Conservation (phyloP, 805 yeast genomes). For the Alloascoidea hylecoeti region DNA sequence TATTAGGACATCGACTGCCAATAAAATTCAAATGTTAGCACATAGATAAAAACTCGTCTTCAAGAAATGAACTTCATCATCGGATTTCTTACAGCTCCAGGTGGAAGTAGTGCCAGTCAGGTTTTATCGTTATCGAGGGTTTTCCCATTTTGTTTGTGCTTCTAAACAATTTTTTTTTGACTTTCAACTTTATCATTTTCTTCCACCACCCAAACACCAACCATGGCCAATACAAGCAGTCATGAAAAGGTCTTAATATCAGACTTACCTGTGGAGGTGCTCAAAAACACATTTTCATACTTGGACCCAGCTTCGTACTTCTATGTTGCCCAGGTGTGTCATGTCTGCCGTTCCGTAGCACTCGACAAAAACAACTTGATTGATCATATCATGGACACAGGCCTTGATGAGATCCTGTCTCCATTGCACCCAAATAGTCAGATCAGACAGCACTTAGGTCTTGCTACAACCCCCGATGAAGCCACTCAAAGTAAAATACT, state of each 20-base stretch:
- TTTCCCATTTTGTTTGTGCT: not conserved
- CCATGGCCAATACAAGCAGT: too few species aligned
- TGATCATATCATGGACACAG: conserved; percentile 5
- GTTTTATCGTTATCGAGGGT: not conserved
- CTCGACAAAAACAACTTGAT: conserved; percentile 5
- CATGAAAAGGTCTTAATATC: too few species aligned
- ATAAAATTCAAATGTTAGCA: not conserved
- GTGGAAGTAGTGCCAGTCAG: conserved; percentile 1
- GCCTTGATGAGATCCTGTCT: conserved; percentile 3
- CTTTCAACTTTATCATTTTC: too few species aligned
- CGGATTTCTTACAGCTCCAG: not conserved
- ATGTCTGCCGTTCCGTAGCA: conserved; percentile 4
- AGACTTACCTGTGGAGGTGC: conserved; percentile 7
- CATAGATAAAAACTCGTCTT: not conserved
- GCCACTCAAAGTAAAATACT: not conserved
- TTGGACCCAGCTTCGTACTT: conserved; percentile 6
- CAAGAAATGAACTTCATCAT: too few species aligned
- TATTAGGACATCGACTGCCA: too few species aligned
- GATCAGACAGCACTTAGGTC: conserved; percentile 4
- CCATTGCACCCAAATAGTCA: conserved; percentile 3
- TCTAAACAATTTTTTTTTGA: not conserved
- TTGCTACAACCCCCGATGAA: not conserved
- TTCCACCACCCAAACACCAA: too few species aligned
- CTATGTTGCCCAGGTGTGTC: conserved; percentile 7
- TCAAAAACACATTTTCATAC: conserved; percentile 3